Evolutionary conservation across 768 basidiomycete species (phyloP).

Genomic region (Floccularia luteovirens): DNA sequence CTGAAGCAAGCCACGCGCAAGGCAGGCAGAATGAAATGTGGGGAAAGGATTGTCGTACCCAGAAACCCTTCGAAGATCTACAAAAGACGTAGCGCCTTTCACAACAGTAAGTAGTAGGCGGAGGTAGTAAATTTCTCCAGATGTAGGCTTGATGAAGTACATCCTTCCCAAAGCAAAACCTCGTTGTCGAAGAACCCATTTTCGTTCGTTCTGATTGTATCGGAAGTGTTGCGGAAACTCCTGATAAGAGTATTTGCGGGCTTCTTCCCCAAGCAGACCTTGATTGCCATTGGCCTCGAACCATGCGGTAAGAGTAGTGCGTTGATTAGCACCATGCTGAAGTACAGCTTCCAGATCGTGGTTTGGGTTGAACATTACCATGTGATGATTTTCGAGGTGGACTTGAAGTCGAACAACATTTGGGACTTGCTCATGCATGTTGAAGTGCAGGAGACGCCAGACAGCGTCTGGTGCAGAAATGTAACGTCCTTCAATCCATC

Average conservation of each 20-base stretch:
- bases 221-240: slow-evolving; percentile 19
- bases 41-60: slow-evolving; percentile 8
- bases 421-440: slow-evolving; percentile 26
- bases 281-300: slow-evolving; percentile 15
- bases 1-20: slow-evolving; percentile 17
- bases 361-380: slow-evolving; percentile 22
- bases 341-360: slow-evolving; percentile 17
- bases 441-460: slow-evolving; percentile 25
- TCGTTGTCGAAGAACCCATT: slow-evolving; percentile 20
- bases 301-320: slow-evolving; percentile 21
- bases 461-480: slow-evolving; percentile 21
- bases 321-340: slow-evolving; percentile 6
- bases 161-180: slow-evolving; percentile 31
- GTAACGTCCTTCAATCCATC: slow-evolving; percentile 29
- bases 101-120: slow-evolving; percentile 28
- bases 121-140: slow-evolving; percentile 33
- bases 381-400: slow-evolving; percentile 32
- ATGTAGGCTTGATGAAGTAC: slow-evolving; percentile 25
- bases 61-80: slow-evolving; percentile 12
- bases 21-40: slow-evolving; percentile 29
- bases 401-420: slow-evolving; percentile 31
- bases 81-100: slow-evolving; percentile 21
- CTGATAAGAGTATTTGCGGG: slow-evolving; percentile 18
- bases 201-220: slow-evolving; percentile 1
- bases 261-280: slow-evolving; percentile 6